Evolutionary conservation across 768 basidiomycete species (phyloP).

Genomic region (Trametopsis cervina): DNA sequence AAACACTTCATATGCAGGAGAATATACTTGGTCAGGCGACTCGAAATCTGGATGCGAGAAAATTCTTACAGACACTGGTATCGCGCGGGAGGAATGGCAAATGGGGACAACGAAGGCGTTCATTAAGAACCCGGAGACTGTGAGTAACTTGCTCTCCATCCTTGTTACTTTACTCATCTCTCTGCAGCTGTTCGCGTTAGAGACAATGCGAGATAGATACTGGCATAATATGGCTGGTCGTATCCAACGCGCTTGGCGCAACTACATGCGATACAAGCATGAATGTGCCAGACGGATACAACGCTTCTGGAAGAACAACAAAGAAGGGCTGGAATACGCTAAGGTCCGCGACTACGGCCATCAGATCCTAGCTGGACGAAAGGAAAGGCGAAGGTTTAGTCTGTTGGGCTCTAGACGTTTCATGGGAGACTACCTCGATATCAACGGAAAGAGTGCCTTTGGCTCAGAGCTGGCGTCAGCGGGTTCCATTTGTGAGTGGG

Average conservation of each 20-base stretch:
- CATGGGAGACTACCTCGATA: constrained; percentile 91
- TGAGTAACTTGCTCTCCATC: constrained; percentile 29
- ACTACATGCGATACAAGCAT: constrained; percentile 91
- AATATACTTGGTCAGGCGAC: constrained; percentile 95
- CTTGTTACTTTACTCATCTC: constrained; percentile 2
- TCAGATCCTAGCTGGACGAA: constrained; percentile 81
- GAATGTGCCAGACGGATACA: constrained; percentile 95
- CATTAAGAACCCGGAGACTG: constrained; percentile 98
- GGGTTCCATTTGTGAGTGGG: constrained; percentile 69
- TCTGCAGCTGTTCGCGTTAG: constrained; percentile 85
- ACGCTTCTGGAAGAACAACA: constrained; percentile 98
- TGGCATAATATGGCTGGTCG: constrained; percentile 99
- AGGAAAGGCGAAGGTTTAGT: constrained; percentile 91
- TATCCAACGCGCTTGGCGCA: constrained; percentile 94
- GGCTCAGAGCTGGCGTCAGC: constrained; percentile 69
- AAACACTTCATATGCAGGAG: constrained; percentile 94
- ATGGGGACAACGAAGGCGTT: constrained; percentile 99
- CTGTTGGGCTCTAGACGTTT: constrained; percentile 91
- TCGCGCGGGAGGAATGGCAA: constrained; percentile 97
- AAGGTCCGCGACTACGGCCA: constrained; percentile 94
- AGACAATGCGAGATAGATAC: constrained; percentile 98
- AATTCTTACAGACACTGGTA: constrained; percentile 93
- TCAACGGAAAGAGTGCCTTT: constrained; percentile 74
- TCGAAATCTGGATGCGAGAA: constrained; percentile 85
- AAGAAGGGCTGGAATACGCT: constrained; percentile 84